A percentile compares a stretch with the other conserved stretches of the same genome.
These are phyloP conservation scores for Phoma herbarum DNA, from an alignment of 2,329 filamentous ascomycete genomes.

Conservation along the genomic window DNA sequence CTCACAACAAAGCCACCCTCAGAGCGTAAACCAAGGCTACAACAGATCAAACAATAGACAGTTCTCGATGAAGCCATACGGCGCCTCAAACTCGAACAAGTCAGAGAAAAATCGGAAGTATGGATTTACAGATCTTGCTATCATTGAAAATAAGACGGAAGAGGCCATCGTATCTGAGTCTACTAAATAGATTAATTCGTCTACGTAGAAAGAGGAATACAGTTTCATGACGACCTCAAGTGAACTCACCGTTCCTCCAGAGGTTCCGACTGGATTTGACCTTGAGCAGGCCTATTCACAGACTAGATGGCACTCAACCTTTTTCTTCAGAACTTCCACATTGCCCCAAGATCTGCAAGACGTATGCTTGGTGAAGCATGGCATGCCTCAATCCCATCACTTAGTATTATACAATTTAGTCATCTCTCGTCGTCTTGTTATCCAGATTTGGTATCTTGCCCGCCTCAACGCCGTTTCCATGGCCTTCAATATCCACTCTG, in stretches of 20 bases:
- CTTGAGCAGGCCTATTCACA: no score
- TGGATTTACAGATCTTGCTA: background rate
- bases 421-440: constrained; percentile 6
- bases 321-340: background rate
- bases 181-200: background rate
- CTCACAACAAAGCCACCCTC: background rate
- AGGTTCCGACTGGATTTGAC: background rate
- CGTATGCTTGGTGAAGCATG: background rate
- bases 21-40: background rate
- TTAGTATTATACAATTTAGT: constrained; percentile 3
- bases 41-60: background rate
- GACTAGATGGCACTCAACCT: no score
- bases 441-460: constrained; percentile 6
- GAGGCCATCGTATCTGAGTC: background rate
- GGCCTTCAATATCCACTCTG: constrained; percentile 51
- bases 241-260: no score
- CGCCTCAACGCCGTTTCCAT: background rate
- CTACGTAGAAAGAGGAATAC: background rate
- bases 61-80: background rate
- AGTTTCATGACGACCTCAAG: no score
- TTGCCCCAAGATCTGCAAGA: background rate
- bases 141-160: background rate
- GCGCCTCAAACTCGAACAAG: background rate
- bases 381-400: background rate
- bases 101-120: background rate